Evolutionary conservation across 1,139 yeast species (phyloP), one percentile per base, ranked within the genome.

Genomic region (Geotrichum candidum): DNA sequence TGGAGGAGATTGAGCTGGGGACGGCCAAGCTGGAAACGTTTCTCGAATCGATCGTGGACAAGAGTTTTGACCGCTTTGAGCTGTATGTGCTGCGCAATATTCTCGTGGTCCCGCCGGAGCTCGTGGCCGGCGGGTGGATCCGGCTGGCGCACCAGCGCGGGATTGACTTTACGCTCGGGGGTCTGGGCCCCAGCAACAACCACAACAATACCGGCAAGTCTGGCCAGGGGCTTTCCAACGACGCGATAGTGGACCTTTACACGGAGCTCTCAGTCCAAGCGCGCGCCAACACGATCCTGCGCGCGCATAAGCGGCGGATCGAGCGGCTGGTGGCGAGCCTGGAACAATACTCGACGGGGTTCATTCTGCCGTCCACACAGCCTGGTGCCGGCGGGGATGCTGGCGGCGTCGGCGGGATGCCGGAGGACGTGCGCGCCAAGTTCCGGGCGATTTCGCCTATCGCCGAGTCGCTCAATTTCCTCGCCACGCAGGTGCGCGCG

Each of bases 51-150:
- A 82, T 85, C 2, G 88, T 91, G n/a, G 97, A 91, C 74, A 81
- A 81, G 68, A 88, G 89, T 70, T 91, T 90, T 72, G 97, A 92
- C 74, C 87, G 87, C 72, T 86, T 90, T 70, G 98, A 92, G 76
- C 77, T 91, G 48, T 92, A 91, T 72, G 83, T 90, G 4, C 75
- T 90, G 60, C 76, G 97, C 68, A 92, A 92, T 72, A 83, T 92
- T 25, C 78, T 92, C 62, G 82, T 82, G 11, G 77, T 92, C 15
- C 96, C 97, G 0, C 75, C 74, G 3, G 88, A 87, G n/a, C 76
- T 90, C 53, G 79, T 88, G 1, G 80, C 81, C 15, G 83, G 77
- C 7, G 96, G 96, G 6, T 85, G 84, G 80, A 76, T 91, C 59
- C 74, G 86, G 57, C 76, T 91, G 58, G 80, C 80, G 60, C 96